Conservation (phyloP, 768 basidiomycete species). For the Cubamyces lactineus region DNA sequence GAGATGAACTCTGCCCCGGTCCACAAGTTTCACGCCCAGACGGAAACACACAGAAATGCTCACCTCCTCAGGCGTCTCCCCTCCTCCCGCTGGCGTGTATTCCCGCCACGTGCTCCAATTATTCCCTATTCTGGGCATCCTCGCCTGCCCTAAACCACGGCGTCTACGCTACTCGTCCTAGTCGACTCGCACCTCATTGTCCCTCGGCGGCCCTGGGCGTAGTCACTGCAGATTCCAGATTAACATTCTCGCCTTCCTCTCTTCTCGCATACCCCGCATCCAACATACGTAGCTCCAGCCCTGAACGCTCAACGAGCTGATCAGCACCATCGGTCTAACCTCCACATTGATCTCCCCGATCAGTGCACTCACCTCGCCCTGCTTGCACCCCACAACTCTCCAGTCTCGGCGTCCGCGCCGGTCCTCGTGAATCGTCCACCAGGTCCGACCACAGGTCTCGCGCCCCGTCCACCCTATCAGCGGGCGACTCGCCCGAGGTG, state of each 20-base stretch:
- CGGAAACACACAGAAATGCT: background rate
- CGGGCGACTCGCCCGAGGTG: background rate
- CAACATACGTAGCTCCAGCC: background rate
- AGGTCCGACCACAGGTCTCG: background rate
- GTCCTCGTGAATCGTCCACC: background rate
- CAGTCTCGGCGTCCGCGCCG: slow-evolving; percentile 3
- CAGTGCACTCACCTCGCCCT: background rate
- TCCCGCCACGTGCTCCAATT: slow-evolving; percentile 2
- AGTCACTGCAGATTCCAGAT: slow-evolving; percentile 4
- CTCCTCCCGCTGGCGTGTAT: background rate
- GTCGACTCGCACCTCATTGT: background rate
- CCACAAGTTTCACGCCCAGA: background rate
- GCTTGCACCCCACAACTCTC: background rate
- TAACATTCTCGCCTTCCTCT: background rate
- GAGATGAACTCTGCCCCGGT: background rate
- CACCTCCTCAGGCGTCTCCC: background rate
- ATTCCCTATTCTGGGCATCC: background rate
- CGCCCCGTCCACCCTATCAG: background rate
- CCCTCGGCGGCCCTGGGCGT: background rate
- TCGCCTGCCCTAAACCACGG: slow-evolving; percentile 19
- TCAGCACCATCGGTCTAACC: background rate
- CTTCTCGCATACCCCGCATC: background rate
- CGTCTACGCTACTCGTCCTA: background rate
- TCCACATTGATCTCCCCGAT: background rate
- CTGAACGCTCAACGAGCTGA: background rate